Base-by-base conservation (phyloP, 2,329 filamentous ascomycete species). In the Sporothrix humicola region DNA sequence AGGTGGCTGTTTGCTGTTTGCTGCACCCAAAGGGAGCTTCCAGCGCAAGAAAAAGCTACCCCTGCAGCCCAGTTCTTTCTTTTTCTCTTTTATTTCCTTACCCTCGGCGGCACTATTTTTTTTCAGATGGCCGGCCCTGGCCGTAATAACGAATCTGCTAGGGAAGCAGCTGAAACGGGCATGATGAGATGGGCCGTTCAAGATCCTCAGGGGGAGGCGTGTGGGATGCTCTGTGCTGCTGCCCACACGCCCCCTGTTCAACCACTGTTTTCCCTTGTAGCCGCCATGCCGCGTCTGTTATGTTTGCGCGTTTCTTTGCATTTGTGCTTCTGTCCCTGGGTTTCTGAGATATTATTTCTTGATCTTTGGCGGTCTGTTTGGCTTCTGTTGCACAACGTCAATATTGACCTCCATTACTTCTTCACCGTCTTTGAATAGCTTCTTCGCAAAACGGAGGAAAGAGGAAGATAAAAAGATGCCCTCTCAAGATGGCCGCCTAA, bases 131-230 rank as follows among this genome's bases (percentile, higher is more conserved):
- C 59, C 26, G 2, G 26, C 66, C 48, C 26, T 20, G 48, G 48
- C 66, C 15, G 26, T 37, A 54, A 42, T 69, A 31, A 66, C 23
- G 13, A 31, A 54, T n/a, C 12, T 2, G 20, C 5, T 46, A 65
- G n/a, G 15, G 17, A 31, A 31, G 56, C 42, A 54, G 66, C 37
- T 71, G 69, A 71, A 71, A 71, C 69, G 54, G 69, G 42, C 59
- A 31, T 31, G 44, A 66, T 59, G 52, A 48, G 69, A 71, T 44
- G 59, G 31, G 20, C 50, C 26, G 66, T 58, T 56, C 31, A 58
- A 69, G 46, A 52, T 56, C 56, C 48, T 10, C 48, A 46, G 48
- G 15, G 15, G 46, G 65, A 37, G 50, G 69, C n/a, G 69, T 50
- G 69, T 71, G 69, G 54, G 69, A 71, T 71, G 42, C n/a, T 3